Evolutionary conservation across 1,139 yeast genomes (phyloP), one percentile per base, ranked within the genome.

Genomic region (Candida mesenterica): DNA sequence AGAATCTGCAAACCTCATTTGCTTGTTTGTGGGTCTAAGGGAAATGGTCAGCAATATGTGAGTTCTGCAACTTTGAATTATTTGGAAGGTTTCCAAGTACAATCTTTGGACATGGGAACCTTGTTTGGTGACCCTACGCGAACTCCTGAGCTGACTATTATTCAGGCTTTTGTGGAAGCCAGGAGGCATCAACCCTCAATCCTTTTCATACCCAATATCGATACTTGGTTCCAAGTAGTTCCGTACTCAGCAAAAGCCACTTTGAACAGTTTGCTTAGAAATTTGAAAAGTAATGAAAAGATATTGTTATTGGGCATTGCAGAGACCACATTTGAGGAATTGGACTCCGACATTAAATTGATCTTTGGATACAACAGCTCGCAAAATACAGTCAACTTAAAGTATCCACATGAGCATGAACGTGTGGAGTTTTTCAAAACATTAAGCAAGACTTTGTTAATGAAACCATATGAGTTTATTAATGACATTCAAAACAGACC

Each of bases 71-170:
- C 89, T 12, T 64, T 92, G 39, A 86, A 89, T 50, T 75, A 79
- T 48, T 65, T 94, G 41, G 98, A 92, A 61, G 96, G 96, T 0
- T 89, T 82, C 50, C 95, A 89, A 53, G 82, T 89, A 7, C 97
- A 92, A 53, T 76, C 85, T 1, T 66, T 94, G 31, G 98, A 92
- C 56, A 66, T 92, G 42, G 88, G 90, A 1, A 73, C 82, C 15
- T 59, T 92, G 40, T 79, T 82, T 48, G 81, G 92, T 10, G 97
- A 90, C 51, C 72, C 95, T 4, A 76, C 94, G 0, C 67, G 89
- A 43, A 79, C 95, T 0, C 82, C 95, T 1, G 98, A 92, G 52
- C 86, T 89, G 54, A 75, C 86, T 1, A 73, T 90, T 27, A 86
- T 92, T 18, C 96, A 89, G 53, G 73, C 87, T 16, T 82, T 94